Percentiles rank a stretch among this genome's conserved stretches.
Evolutionary conservation across 257 asterid species (phyloP).

Genomic region (Primulina eburnea): DNA sequence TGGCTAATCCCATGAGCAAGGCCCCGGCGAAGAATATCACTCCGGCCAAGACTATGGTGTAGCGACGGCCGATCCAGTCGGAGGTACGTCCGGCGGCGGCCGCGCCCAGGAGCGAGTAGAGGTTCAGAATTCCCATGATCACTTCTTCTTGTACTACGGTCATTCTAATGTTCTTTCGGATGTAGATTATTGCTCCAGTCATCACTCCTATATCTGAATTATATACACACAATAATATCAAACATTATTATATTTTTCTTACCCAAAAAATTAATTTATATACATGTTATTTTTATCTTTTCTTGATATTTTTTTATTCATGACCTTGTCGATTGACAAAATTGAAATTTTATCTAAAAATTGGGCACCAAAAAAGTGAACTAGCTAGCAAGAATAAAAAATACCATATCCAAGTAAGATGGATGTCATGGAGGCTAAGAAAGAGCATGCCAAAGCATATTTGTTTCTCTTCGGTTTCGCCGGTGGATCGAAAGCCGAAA

Average conservation of each 20-base stretch:
- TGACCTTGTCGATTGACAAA: too few relatives aligned
- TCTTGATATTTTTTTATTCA: background rate
- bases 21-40: conserved; percentile 78
- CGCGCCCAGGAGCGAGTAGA: background rate
- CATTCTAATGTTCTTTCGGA: background rate
- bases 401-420: background rate
- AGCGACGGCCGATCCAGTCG: conserved; percentile 54
- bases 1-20: conserved; percentile 82
- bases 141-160: background rate
- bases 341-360: background rate
- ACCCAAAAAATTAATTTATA: too few relatives aligned
- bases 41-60: conserved; percentile 77
- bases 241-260: too few relatives aligned
- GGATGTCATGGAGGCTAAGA: background rate
- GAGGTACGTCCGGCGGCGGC: conserved; percentile 23
- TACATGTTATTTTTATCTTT: too few relatives aligned
- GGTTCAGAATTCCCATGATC: background rate
- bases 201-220: background rate
- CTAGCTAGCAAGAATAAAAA: too few relatives aligned
- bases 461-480: background rate
- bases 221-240: background rate
- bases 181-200: background rate
- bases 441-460: background rate
- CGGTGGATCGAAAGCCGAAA: background rate
- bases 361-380: too few relatives aligned